Evolutionary conservation across 768 basidiomycete genomes (phyloP), one percentile per base, ranked within the genome.

Genomic region (Lepiota venenata): DNA sequence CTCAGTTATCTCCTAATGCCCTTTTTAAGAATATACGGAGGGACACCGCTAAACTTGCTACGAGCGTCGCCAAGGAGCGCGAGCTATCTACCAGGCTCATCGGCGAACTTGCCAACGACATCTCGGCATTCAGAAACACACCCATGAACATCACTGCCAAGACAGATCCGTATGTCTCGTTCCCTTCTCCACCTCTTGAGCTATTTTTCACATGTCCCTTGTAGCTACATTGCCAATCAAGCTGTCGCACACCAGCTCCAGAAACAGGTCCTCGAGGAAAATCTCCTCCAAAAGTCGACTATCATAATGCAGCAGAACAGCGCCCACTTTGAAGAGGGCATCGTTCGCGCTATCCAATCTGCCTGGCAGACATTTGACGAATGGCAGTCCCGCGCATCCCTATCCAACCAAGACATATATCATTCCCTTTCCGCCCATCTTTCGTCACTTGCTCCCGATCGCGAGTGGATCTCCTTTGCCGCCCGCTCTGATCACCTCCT

Each of bases 301-400:
- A 86, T 99, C 64, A 95, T 99, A 69, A 98, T 96, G 84, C 96
- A 99, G 63, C 93, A 95, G 60, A 96, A 96, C 67, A 91, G 88
- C 14, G 96, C 95, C 18, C 88, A 95, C 66, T 99, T 99, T 62
- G 97, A 98, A 70, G 91, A 93, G 60, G 95, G 94, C 49, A 91
- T 99, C 62, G 93, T 99, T 22, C 89, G 91, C 56, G 85, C 93
- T 2, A 82, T 99, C 58, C 93, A 98, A 69, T 94, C 93, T 16
- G 93, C 97, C 0, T 99, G 97, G 97, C 83, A 87, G 53, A 98
- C 96, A 0, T 99, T 89, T 66, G 91, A 95, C 63, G 96, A 98
- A 63, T 93, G 91, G 91, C 83, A 88, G 42, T 80, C 88, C 2
- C 91, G 97, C 62, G 88, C 91, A 75, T 79, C 83, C 25, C 66